Evolutionary conservation across 2,329 filamentous ascomycete species (phyloP).

Genomic region (Fusarium xyrophilum): DNA sequence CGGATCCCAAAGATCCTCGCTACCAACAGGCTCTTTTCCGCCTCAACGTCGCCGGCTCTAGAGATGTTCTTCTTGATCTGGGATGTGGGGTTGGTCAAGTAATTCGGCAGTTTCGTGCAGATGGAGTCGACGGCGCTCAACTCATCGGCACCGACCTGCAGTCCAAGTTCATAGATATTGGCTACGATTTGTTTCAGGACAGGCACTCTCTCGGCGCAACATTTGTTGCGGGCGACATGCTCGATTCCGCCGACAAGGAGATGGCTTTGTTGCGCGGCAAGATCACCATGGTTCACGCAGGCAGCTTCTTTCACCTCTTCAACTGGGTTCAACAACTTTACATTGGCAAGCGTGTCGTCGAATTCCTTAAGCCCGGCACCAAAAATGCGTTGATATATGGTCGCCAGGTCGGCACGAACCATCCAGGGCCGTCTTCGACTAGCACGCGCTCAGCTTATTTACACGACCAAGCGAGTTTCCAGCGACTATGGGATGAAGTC

Average conservation of each 20-base stretch:
- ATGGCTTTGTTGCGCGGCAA: conserved; percentile 48
- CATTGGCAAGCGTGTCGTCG: conserved; percentile 53
- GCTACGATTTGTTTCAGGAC: conserved; percentile 70
- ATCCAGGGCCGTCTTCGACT: conserved; percentile 34
- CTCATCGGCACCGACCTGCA: conserved; percentile 60
- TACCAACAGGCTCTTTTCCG: conserved; percentile 54
- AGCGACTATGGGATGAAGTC: conserved; percentile 61
- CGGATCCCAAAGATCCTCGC: conserved; percentile 50
- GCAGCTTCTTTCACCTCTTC: conserved; percentile 60
- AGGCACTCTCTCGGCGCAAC: conserved; percentile 53
- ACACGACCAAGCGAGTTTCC: conserved; percentile 59
- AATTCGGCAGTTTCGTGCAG: conserved; percentile 56
- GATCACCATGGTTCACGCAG: conserved; percentile 57
- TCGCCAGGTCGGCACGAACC: conserved; percentile 55
- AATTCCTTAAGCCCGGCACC: conserved; percentile 54
- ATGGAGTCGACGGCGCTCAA: conserved; percentile 56
- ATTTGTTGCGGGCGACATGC: conserved; percentile 60
- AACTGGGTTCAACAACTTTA: conserved; percentile 55
- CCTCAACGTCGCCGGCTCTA: conserved; percentile 49
- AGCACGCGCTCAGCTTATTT: conserved; percentile 49
- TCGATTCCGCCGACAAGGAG: conserved; percentile 50
- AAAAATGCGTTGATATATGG: conserved; percentile 58
- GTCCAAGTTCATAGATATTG: conserved; percentile 60
- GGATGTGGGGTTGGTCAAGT: conserved; percentile 60
- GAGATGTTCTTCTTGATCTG: conserved; percentile 55